A percentile compares a stretch with the other conserved stretches of the same genome.
Evolutionary conservation across 305 asterid genomes (phyloP).

Genomic region (Plantago lanceolata): DNA sequence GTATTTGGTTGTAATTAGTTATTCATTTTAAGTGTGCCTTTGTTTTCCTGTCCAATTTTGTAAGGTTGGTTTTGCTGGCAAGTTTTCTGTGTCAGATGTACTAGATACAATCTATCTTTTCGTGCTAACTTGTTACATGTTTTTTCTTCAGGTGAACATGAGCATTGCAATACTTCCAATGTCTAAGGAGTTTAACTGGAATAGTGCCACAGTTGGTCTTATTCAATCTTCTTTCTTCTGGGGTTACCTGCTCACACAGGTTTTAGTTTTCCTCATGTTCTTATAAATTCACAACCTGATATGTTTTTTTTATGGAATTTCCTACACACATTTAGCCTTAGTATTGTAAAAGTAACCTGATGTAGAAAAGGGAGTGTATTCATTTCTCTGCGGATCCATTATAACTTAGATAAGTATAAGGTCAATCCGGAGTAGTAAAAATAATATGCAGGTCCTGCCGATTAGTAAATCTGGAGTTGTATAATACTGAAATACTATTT

Average conservation of each 20-base stretch:
- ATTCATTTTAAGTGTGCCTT: slow-evolving; percentile 5
- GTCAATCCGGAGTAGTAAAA: too few relatives aligned
- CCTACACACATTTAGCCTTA: not conserved
- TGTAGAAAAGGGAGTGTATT: not conserved
- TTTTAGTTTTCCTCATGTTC: slow-evolving; percentile 24
- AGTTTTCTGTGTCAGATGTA: slow-evolving; percentile 18
- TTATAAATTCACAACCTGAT: not conserved
- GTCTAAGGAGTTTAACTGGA: slow-evolving; percentile 97
- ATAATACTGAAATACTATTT: too few relatives aligned
- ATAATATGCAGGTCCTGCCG: too few relatives aligned
- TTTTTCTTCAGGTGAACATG: slow-evolving; percentile 70
- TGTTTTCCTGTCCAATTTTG: slow-evolving; percentile 13
- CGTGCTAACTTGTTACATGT: slow-evolving; percentile 1
- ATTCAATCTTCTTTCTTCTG: slow-evolving; percentile 99
- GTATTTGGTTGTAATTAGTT: not conserved
- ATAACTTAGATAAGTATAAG: too few relatives aligned
- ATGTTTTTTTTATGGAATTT: not conserved
- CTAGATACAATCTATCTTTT: not conserved
- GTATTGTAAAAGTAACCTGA: not conserved
- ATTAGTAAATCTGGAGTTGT: too few relatives aligned
- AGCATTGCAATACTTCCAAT: slow-evolving; percentile 98
- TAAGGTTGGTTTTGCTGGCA: slow-evolving; percentile 5
- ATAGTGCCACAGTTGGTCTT: slow-evolving; percentile 92
- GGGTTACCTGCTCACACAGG: slow-evolving; percentile 99
- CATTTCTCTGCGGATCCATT: not conserved